Percentiles rank a stretch among this genome's conserved stretches.
Evolutionary conservation across 169 alveolate species (phyloP).

Genomic region (Cryptosporidium andersoni): DNA sequence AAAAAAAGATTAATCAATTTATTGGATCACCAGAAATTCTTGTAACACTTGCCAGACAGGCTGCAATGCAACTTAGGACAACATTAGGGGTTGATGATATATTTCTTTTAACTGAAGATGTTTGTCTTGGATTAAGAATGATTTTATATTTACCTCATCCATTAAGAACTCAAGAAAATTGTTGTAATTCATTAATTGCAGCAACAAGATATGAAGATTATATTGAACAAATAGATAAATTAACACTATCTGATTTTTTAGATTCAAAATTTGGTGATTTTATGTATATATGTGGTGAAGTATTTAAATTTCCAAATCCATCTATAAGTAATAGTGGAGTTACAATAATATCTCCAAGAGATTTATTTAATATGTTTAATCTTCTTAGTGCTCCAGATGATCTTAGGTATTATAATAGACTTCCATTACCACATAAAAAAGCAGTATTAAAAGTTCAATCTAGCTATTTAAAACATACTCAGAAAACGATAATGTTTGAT

Average conservation of each 20-base stretch:
- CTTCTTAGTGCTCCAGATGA: conserved; percentile 19
- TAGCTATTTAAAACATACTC: conserved; percentile 24
- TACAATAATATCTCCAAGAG: conserved; percentile 8
- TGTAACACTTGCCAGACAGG: conserved; percentile 47
- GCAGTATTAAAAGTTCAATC: conserved; percentile 54
- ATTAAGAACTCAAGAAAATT: conserved; percentile 29
- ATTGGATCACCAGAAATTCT: conserved; percentile 41
- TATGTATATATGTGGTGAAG: conserved; percentile 6
- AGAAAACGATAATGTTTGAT: conserved; percentile 29
- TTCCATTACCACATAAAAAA: conserved; percentile 50
- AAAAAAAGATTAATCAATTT: conserved; percentile 13
- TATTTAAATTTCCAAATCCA: conserved; percentile 20
- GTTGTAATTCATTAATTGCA: conserved; percentile 40
- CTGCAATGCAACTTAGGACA: conserved; percentile 47
- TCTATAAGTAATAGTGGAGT: neutral
- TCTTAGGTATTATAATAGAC: conserved; percentile 24
- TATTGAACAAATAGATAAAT: conserved; percentile 6
- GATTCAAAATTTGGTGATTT: conserved; percentile 43
- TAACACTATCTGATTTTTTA: neutral
- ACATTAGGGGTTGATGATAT: conserved; percentile 5
- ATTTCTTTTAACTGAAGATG: conserved; percentile 56
- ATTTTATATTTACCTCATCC: conserved; percentile 47
- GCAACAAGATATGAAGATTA: conserved; percentile 24
- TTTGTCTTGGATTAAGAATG: conserved; percentile 52
- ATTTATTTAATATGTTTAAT: conserved; percentile 24